These are phyloP conservation scores for Phaeosphaeriaceae sp. DNA, from an alignment of 2,329 filamentous ascomycete species.

Conservation along the genomic window DNA sequence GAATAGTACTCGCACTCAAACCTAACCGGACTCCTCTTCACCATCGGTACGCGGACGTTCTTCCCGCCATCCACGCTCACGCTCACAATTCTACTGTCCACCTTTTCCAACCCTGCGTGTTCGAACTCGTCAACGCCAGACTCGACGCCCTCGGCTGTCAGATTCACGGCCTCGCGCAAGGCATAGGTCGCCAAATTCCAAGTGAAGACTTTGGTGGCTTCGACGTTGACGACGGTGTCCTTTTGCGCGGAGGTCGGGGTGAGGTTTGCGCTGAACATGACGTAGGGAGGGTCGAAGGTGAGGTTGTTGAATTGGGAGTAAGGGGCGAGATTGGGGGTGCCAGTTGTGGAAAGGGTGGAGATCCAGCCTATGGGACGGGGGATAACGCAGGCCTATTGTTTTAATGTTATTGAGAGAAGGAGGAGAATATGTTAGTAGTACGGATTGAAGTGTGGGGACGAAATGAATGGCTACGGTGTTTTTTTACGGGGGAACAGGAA, in stretches of 20 bases:
- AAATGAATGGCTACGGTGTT: too few species aligned
- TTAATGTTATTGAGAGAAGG: not conserved
- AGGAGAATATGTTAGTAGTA: too few species aligned
- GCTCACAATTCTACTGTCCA: conserved; percentile 48
- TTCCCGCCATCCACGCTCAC: conserved; percentile 19
- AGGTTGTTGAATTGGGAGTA: conserved; percentile 70
- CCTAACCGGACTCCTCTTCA: conserved; percentile 61
- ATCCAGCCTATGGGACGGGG: conserved; percentile 71
- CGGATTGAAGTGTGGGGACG: too few species aligned
- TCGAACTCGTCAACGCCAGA: conserved; percentile 63
- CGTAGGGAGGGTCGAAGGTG: conserved; percentile 67
- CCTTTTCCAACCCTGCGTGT: conserved; percentile 58
- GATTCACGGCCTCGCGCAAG: conserved; percentile 63
- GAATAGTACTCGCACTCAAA: conserved; percentile 65
- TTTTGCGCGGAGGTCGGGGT: conserved; percentile 57
- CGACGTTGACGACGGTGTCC: conserved; percentile 64
- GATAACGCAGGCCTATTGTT: conserved; percentile 60
- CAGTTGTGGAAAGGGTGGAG: conserved; percentile 58
- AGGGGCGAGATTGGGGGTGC: conserved; percentile 64
- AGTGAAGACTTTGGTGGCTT: conserved; percentile 63
- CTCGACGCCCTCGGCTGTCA: conserved; percentile 59
- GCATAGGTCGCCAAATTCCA: conserved; percentile 67
- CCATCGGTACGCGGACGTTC: conserved; percentile 56
- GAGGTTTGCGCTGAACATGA: conserved; percentile 69
- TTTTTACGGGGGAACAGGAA: too few species aligned